These are phyloP conservation scores for Oryza nivara DNA, from an alignment of 176 grass and related monocot species.

Conservation along the genomic window DNA sequence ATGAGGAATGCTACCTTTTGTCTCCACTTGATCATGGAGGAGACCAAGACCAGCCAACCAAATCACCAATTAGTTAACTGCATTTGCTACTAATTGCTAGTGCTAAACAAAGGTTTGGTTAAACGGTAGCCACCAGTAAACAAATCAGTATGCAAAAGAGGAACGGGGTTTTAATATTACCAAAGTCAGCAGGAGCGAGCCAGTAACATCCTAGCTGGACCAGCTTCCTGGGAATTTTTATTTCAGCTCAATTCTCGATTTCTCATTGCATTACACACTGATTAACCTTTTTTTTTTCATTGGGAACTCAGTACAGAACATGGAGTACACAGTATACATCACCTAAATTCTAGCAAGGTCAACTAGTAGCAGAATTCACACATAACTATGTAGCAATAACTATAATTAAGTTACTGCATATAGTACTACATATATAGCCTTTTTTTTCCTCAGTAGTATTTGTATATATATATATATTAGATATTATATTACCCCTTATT, in stretches of 20 bases:
- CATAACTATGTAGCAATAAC: conserved; percentile 1
- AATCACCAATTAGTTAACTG: background rate
- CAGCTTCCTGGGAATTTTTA: conserved; percentile 1
- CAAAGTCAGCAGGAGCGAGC: background rate
- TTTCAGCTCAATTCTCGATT: background rate
- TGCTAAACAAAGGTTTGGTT: background rate
- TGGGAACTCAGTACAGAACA: conserved; percentile 13
- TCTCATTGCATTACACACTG: background rate
- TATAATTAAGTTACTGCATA: conserved; percentile 6
- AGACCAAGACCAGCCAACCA: conserved; percentile 17
- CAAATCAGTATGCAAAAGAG: background rate
- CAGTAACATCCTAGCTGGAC: conserved; percentile 17
- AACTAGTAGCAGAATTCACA: conserved; percentile 40
- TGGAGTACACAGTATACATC: conserved; percentile 32
- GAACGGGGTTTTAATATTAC: background rate
- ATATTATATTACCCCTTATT: conserved; percentile 41
- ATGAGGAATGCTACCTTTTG: conserved; percentile 50
- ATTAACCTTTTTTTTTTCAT: background rate
- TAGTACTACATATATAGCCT: background rate
- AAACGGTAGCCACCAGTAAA: background rate
- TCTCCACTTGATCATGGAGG: conserved; percentile 50
- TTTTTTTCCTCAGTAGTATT: conserved; percentile 7
- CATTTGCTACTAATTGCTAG: background rate
- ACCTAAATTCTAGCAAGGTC: conserved; percentile 45
- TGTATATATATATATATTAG: conserved; percentile 36